A percentile compares a stretch with the other conserved stretches of the same genome.
These are phyloP conservation scores for Celoporthe dispersa DNA, from an alignment of 2,329 filamentous ascomycete genomes.

Conservation along the genomic window DNA sequence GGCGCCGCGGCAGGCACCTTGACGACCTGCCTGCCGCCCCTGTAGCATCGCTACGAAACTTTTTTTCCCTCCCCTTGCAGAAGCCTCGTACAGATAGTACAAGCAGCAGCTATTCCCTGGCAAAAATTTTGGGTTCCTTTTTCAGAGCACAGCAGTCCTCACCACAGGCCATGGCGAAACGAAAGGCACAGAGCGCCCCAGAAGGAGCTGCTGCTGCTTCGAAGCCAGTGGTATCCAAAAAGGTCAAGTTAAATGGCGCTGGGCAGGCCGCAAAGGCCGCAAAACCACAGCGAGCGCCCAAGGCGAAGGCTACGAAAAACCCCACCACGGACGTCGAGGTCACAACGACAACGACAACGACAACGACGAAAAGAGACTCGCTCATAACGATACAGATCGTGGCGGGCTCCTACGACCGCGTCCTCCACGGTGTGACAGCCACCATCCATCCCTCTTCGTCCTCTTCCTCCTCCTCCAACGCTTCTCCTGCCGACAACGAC, in stretches of 20 bases:
- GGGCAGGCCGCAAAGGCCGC: conserved; percentile 10
- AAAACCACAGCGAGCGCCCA: conserved; percentile 4
- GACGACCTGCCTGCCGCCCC: not conserved
- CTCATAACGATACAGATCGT: conserved; percentile 75
- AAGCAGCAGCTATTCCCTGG: not conserved
- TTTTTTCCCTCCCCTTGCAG: not conserved
- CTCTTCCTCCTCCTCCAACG: not conserved
- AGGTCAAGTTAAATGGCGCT: conserved; percentile 16
- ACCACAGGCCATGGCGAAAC: conserved; percentile 35
- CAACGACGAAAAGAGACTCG: conserved; percentile 9
- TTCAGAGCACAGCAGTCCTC: not conserved
- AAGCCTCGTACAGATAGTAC: not conserved
- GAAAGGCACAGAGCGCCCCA: conserved; percentile 36
- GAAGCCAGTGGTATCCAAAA: conserved; percentile 22
- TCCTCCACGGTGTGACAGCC: conserved; percentile 89
- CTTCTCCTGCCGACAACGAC: conserved; percentile 2
- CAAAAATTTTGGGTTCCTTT: not conserved
- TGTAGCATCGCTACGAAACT: not conserved
- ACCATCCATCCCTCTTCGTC: conserved; percentile 55
- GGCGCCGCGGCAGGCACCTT: not conserved
- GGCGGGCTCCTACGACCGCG: conserved; percentile 90
- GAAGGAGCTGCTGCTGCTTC: conserved; percentile 26
- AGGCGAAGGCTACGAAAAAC: conserved; percentile 30
- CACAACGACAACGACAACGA: conserved; percentile 48
- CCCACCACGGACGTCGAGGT: conserved; percentile 30